phyloP scores from a whole-genome alignment of 2,329 filamentous ascomycete genomes.

The Aureobasidium melanogenum region DNA sequence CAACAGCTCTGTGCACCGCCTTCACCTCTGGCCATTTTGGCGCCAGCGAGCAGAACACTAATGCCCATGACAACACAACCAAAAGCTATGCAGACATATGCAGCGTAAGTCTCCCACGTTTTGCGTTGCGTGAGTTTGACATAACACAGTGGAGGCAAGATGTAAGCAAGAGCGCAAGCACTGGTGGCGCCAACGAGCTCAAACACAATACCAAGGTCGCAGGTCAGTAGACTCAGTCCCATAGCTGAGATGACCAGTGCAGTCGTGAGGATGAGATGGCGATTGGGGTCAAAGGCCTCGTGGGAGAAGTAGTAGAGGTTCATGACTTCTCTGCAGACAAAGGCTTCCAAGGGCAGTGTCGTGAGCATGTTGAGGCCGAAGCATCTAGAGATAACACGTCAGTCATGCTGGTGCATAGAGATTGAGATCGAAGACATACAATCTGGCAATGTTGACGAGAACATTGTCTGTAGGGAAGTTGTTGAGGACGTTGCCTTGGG shows the following conservation, averaged over 20 bases:
- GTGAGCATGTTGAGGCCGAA: constrained; percentile 99
- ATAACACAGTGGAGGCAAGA: constrained; percentile 88
- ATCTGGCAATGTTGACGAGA: constrained; percentile 87
- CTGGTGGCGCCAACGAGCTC: constrained; percentile 94
- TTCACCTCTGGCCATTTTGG: constrained; percentile 48
- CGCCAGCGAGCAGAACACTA: constrained; percentile 62
- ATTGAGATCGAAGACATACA: constrained; percentile 36
- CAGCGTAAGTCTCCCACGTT: constrained; percentile 46
- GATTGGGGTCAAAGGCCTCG: constrained; percentile 69
- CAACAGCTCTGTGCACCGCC: constrained; percentile 13
- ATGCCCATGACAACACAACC: constrained; percentile 73
- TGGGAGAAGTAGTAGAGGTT: constrained; percentile 68
- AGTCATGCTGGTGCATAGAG: neutral
- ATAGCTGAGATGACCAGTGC: constrained; percentile 71
- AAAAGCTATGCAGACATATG: constrained; percentile 65
- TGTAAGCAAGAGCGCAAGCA: constrained; percentile 89
- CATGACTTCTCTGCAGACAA: constrained; percentile 96
- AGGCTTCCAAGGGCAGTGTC: constrained; percentile 89
- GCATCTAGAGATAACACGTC: constrained; percentile 41
- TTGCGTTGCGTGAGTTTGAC: constrained; percentile 78
- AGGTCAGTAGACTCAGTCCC: constrained; percentile 71
- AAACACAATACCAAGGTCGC: constrained; percentile 88
- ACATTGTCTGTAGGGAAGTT: constrained; percentile 88
- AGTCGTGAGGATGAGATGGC: constrained; percentile 82
- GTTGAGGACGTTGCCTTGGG: constrained; percentile 92